phyloP scores from a whole-genome alignment of 1,284 basidiomycete genomes.

The Paramarasmius palmivorus region DNA sequence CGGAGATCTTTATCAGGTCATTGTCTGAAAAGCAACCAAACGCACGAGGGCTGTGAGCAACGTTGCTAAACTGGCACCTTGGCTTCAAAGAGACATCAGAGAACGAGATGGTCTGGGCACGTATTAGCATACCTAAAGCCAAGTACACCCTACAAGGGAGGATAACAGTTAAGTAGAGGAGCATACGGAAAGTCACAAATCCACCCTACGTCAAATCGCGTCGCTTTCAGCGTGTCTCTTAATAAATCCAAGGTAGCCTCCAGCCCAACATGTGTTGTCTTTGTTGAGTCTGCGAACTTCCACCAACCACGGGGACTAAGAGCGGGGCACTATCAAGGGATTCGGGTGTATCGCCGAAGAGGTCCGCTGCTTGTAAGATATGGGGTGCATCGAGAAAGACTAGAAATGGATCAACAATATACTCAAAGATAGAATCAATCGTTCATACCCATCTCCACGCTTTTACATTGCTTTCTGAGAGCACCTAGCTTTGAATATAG shows the following conservation, averaged over 20 bases:
- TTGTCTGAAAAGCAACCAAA: background rate
- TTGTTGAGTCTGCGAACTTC: slow-evolving; percentile 51
- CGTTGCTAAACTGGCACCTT: slow-evolving; percentile 82
- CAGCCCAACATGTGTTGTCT: slow-evolving; percentile 55
- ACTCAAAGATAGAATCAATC: no score
- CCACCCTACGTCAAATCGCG: slow-evolving; percentile 58
- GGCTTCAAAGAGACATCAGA: slow-evolving; percentile 39
- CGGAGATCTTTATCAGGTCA: background rate
- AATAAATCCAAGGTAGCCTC: slow-evolving; percentile 54
- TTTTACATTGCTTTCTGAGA: slow-evolving; percentile 68
- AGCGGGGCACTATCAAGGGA: slow-evolving; percentile 47
- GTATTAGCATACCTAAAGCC: slow-evolving; percentile 64
- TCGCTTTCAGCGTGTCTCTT: slow-evolving; percentile 47
- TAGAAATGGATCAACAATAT: slow-evolving; percentile 28
- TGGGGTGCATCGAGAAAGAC: slow-evolving; percentile 84
- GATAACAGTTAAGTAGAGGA: background rate
- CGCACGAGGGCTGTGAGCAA: slow-evolving; percentile 71
- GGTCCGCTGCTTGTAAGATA: slow-evolving; percentile 71
- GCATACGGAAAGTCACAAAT: background rate
- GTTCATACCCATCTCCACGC: slow-evolving; percentile 66
- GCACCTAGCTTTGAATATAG: slow-evolving; percentile 62
- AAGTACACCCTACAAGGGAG: slow-evolving; percentile 66
- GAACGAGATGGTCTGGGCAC: background rate
- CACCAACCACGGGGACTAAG: slow-evolving; percentile 83
- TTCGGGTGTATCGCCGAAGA: slow-evolving; percentile 62